A percentile compares a stretch with the other conserved stretches of the same genome.
These are phyloP conservation scores for Aureobasidium leucospermi DNA, from an alignment of 2,329 filamentous ascomycete species.

Conservation along the genomic window DNA sequence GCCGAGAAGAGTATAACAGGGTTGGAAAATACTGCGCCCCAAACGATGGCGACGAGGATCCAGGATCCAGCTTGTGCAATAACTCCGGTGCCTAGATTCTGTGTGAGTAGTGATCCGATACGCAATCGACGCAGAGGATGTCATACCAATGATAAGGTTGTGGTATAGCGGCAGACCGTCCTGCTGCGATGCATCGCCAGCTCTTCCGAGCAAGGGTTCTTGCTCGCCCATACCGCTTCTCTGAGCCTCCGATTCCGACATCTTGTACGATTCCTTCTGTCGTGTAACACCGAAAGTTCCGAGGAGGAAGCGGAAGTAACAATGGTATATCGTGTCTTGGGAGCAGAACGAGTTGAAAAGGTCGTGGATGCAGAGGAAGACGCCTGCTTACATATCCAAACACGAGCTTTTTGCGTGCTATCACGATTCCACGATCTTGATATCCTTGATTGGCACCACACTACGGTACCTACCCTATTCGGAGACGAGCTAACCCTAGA, in stretches of 20 bases:
- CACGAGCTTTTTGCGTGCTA: background rate
- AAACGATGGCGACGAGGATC: constrained; percentile 69
- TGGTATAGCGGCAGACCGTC: constrained; percentile 55
- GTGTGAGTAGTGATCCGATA: constrained; percentile 13
- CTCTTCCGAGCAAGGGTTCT: constrained; percentile 62
- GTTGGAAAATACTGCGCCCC: constrained; percentile 65
- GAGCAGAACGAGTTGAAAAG: background rate
- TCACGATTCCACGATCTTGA: constrained; percentile 4
- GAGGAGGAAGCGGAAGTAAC: background rate
- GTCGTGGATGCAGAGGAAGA: background rate
- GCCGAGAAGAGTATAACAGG: constrained; percentile 76
- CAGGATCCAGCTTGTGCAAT: constrained; percentile 72
- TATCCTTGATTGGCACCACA: background rate
- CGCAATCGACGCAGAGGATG: background rate
- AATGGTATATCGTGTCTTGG: background rate
- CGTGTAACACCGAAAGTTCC: background rate
- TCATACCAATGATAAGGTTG: constrained; percentile 66
- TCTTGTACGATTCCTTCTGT: constrained; percentile 19
- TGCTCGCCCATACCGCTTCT: constrained; percentile 45
- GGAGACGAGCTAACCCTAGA: constrained; percentile 7
- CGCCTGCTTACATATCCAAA: constrained; percentile 1
- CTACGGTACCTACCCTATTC: constrained; percentile 1
- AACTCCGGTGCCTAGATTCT: constrained; percentile 62
- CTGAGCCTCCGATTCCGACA: constrained; percentile 44
- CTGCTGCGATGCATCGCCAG: constrained; percentile 66